These are phyloP conservation scores for Trichoderma sp. DNA, from an alignment of 2,329 filamentous ascomycete species.

Conservation along the genomic window DNA sequence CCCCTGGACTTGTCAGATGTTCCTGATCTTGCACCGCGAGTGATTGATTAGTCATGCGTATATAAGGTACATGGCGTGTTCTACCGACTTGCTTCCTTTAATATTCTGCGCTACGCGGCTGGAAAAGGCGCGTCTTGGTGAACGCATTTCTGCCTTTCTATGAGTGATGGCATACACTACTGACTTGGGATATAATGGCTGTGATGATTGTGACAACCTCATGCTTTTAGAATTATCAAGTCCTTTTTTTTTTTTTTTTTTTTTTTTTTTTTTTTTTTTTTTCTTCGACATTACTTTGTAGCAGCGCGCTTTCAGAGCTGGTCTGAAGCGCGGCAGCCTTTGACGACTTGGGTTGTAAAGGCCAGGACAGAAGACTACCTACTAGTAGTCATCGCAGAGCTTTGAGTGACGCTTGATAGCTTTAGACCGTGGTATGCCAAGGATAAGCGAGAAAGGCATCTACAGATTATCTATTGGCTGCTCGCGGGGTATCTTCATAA, in stretches of 20 bases:
- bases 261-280: not conserved
- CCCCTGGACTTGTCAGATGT: conserved; percentile 3
- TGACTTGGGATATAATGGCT: not conserved
- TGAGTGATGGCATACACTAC: not conserved
- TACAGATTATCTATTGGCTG: not conserved
- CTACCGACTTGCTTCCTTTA: conserved; percentile 9
- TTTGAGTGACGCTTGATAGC: not conserved
- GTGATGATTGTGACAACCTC: not conserved
- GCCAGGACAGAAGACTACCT: not conserved
- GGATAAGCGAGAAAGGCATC: not conserved
- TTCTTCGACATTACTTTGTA: not conserved
- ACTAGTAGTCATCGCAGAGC: not conserved
- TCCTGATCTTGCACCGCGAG: conserved; percentile 8
- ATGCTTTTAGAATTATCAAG: not conserved
- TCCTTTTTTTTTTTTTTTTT: not conserved
- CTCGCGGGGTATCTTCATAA: not conserved
- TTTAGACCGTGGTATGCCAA: not conserved
- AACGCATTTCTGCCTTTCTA: not conserved
- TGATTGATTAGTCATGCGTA: conserved; percentile 24
- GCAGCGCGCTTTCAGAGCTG: conserved; percentile 3
- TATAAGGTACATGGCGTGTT: conserved; percentile 14
- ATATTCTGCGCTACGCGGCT: conserved; percentile 8
- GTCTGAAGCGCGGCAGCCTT: conserved; percentile 10
- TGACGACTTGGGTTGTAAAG: not conserved
- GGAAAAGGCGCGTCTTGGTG: not conserved